phyloP scores from a whole-genome alignment of 441 rosid species.

The Geranium incanum region DNA sequence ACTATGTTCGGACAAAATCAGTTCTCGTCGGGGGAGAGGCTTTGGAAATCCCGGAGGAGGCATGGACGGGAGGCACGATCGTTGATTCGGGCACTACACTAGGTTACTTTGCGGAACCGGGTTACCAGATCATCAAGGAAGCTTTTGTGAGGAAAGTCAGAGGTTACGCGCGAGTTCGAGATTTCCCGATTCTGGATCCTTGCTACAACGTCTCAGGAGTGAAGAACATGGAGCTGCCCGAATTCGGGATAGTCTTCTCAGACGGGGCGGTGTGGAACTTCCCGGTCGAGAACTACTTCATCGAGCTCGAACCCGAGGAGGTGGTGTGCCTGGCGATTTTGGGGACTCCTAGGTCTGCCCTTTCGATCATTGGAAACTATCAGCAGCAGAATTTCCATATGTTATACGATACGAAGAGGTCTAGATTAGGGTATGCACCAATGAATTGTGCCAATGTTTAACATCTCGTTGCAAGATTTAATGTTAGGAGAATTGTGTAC shows the following conservation, averaged over 20 bases:
- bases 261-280: slow-evolving; percentile 88
- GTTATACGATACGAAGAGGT: slow-evolving; percentile 70
- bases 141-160: slow-evolving; percentile 53
- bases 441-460: slow-evolving; percentile 65
- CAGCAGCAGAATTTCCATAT: slow-evolving; percentile 96
- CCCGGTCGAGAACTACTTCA: slow-evolving; percentile 70
- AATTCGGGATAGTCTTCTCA: slow-evolving; percentile 51
- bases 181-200: slow-evolving; percentile 58
- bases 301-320: slow-evolving; percentile 47
- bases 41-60: slow-evolving; percentile 56
- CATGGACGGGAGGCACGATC: slow-evolving; percentile 88
- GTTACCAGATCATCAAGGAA: slow-evolving; percentile 52
- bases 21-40: slow-evolving; percentile 55
- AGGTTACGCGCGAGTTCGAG: slow-evolving; percentile 45
- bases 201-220: slow-evolving; percentile 80
- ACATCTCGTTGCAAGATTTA: slow-evolving; percentile 11
- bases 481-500: slow-evolving; percentile 20
- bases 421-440: slow-evolving; percentile 80
- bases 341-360: slow-evolving; percentile 66
- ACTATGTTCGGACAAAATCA: slow-evolving; percentile 69
- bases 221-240: slow-evolving; percentile 51
- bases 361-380: slow-evolving; percentile 81
- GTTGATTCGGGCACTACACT: slow-evolving; percentile 88
- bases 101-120: slow-evolving; percentile 74
- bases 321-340: slow-evolving; percentile 72